Conservation (phyloP, 305 asterid species). For the Fraxinus greggii region DNA sequence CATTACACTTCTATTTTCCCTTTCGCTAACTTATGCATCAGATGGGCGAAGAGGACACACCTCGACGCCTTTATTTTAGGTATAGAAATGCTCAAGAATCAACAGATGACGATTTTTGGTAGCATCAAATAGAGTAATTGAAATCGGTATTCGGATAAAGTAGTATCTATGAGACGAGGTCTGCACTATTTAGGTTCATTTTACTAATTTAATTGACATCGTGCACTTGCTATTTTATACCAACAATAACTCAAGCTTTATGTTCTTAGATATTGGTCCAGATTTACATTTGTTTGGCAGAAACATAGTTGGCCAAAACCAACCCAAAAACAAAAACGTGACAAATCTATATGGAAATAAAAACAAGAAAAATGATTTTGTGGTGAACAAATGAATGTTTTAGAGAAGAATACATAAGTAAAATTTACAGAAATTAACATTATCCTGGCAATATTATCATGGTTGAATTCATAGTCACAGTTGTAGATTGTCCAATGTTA, state of each 20-base stretch:
- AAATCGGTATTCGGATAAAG: neutral
- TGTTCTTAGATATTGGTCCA: neutral
- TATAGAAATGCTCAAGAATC: no score
- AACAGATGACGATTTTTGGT: no score
- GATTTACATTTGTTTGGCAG: constrained; percentile 13
- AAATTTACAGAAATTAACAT: constrained; percentile 2
- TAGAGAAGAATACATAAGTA: constrained; percentile 13
- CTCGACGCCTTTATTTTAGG: no score
- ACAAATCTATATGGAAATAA: constrained; percentile 25
- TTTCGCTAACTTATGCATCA: no score
- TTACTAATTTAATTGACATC: neutral
- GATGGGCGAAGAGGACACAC: no score
- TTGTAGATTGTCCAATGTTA: constrained; percentile 26
- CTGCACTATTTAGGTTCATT: neutral
- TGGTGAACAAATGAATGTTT: constrained; percentile 24
- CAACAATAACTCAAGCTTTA: neutral
- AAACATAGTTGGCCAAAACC: neutral
- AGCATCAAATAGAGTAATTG: no score
- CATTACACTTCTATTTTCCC: no score
- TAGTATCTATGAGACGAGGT: neutral
- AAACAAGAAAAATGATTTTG: neutral
- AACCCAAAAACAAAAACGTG: constrained; percentile 10
- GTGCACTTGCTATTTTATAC: neutral
- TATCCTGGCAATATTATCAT: constrained; percentile 68
- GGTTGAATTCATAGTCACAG: constrained; percentile 48